These are phyloP conservation scores for Halteria grandinella DNA, from an alignment of 73 alveolate species.

Conservation along the genomic window DNA sequence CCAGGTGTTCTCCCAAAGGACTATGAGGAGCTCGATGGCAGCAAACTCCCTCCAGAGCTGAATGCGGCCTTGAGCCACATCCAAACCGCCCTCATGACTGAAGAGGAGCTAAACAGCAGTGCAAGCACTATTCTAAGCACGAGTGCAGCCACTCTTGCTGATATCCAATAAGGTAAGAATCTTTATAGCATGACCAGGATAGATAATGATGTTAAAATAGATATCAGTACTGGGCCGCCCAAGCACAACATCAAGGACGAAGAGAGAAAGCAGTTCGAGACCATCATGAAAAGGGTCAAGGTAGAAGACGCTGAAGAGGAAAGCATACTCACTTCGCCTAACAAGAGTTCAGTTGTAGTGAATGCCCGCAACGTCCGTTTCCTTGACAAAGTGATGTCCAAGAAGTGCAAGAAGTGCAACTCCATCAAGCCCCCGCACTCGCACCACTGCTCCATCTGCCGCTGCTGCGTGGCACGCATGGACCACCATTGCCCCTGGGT, in stretches of 20 bases:
- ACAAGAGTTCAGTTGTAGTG: not conserved
- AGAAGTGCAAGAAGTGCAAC: conserved; percentile 54
- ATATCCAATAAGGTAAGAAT: too few relatives aligned
- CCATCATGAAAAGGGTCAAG: too few relatives aligned
- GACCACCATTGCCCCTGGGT: conserved; percentile 67
- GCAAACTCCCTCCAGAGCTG: conserved; percentile 21
- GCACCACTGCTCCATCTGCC: conserved; percentile 52
- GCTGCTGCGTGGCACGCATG: conserved; percentile 53
- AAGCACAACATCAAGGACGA: too few relatives aligned
- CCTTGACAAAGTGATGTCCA: conserved; percentile 35
- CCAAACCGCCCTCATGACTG: not conserved
- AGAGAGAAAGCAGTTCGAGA: too few relatives aligned
- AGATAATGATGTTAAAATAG: too few relatives aligned
- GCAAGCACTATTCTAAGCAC: not conserved
- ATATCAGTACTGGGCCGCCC: too few relatives aligned
- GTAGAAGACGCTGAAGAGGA: conserved; percentile 27
- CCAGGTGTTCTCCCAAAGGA: conserved; percentile 48
- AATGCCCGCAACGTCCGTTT: conserved; percentile 45
- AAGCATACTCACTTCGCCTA: not conserved
- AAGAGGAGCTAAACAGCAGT: not conserved
- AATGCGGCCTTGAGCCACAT: conserved; percentile 19
- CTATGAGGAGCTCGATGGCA: conserved; percentile 37
- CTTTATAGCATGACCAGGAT: too few relatives aligned
- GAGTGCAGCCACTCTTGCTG: too few relatives aligned
- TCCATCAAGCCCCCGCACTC: conserved; percentile 50